Evolutionary conservation across 345 rosid genomes (phyloP).

Genomic region (Eucalyptus grandis): DNA sequence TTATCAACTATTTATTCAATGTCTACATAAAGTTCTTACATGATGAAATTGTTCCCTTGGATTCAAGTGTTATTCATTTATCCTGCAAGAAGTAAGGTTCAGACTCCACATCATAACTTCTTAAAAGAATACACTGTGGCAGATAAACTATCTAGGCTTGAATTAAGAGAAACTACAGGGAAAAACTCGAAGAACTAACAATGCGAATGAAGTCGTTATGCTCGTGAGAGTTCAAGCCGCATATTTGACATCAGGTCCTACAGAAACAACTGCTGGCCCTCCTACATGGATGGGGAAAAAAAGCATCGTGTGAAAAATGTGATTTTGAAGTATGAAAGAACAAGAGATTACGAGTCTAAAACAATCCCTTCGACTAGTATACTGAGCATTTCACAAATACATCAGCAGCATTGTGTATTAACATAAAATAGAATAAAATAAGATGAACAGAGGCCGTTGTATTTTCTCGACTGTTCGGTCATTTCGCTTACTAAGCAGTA

Average conservation of each 20-base stretch:
- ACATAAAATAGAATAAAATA: neutral
- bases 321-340: neutral
- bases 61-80: neutral
- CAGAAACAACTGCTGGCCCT: neutral
- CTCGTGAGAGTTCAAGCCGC: neutral
- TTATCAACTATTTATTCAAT: neutral
- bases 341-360: neutral
- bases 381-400: neutral
- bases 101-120: neutral
- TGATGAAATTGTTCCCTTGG: neutral
- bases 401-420: neutral
- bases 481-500: neutral
- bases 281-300: neutral
- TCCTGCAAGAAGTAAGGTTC: neutral
- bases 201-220: neutral
- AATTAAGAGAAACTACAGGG: neutral
- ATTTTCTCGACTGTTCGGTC: neutral
- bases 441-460: neutral
- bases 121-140: neutral
- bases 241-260: neutral
- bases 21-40: neutral
- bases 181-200: neutral
- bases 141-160: neutral
- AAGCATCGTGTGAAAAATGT: neutral
- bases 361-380: neutral